Base-by-base conservation (phyloP, 257 asterid species). In the Nicotiana knightiana region DNA sequence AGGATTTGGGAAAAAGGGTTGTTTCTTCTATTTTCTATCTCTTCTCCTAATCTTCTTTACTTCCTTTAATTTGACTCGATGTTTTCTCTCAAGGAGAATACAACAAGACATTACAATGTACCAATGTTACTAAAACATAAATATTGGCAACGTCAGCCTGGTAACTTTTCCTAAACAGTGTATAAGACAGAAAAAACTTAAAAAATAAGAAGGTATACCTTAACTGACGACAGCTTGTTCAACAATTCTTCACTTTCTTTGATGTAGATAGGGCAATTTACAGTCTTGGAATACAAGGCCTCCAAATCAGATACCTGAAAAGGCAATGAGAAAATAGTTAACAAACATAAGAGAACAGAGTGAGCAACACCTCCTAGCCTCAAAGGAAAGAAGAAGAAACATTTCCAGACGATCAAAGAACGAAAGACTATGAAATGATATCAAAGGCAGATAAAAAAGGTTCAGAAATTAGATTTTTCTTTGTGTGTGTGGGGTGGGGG, bases 251-350 rank as follows among this genome's bases (percentile, higher is more conserved):
- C 92, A 82, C 93, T 88, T 88, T 92, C 96, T 67, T 82, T 82
- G 39, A 88, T 81, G 84, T 86, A 84, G 85, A 95, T 90, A 43
- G 99, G 97, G 28, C 85, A 90, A 77, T 84, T 85, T 81, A 83
- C 67, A 73, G 89, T 86, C 89, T 90, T 95, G 32, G 82, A 54
- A 81, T 81, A 86, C 87, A 95, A 89, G 54, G 48, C 83, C 83
- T 93, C 97, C 93, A 90, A 85, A 85, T 91, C 94, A 87, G 92
- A 90, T 66, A 95, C 83, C 99, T 95, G 88, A 80, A 70, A 80
- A 12, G 62, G 82, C 63, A 82, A 81, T 63, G 24, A 13, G 8
- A 9, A 13, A 73, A 73, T 32, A 73, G 15, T 51, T 73, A 48
- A 51, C 61, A 43, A 70, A 70, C 39, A 43, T 71, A 24, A 12